Evolutionary conservation across 2,329 filamentous ascomycete species (phyloP).

Genomic region (Ceratocystis huliohia): DNA sequence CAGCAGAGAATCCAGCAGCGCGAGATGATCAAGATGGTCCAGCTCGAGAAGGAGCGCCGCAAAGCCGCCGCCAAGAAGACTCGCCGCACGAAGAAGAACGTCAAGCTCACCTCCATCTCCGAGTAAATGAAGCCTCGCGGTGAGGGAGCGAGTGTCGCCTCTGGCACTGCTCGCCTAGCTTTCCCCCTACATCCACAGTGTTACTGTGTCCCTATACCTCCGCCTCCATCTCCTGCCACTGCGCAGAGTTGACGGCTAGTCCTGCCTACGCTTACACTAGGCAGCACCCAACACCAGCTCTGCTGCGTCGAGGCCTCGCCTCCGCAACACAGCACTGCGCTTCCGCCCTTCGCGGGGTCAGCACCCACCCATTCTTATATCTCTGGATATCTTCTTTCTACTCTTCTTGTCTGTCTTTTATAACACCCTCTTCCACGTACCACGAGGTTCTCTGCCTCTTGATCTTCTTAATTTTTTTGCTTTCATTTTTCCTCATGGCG

Average conservation of each 20-base stretch:
- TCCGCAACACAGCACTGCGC: not conserved
- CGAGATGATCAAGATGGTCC: constrained; percentile 39
- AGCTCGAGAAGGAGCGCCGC: constrained; percentile 44
- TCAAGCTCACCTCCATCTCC: constrained; percentile 43
- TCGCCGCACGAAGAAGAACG: constrained; percentile 37
- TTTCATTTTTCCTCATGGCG: constrained; percentile 5
- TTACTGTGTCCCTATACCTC: not conserved
- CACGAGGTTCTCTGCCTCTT: not conserved
- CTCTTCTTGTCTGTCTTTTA: constrained; percentile 13
- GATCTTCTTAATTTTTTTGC: constrained; percentile 3
- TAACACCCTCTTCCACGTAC: constrained; percentile 4
- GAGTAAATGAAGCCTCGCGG: constrained; percentile 29
- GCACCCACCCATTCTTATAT: not conserved
- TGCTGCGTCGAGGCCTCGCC: constrained; percentile 7
- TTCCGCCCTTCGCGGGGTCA: not conserved
- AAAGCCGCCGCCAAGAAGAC: constrained; percentile 32
- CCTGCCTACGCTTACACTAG: not conserved
- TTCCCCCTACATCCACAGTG: not conserved
- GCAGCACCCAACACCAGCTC: not conserved
- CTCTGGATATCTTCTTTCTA: not conserved
- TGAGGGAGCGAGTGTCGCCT: not conserved
- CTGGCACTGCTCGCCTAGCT: not conserved
- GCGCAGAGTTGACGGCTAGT: constrained; percentile 2
- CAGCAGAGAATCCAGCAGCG: constrained; percentile 40
- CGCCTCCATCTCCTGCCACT: not conserved